These are phyloP conservation scores for Saturnispora bothae DNA, from an alignment of 805 yeast species.

Conservation along the genomic window DNA sequence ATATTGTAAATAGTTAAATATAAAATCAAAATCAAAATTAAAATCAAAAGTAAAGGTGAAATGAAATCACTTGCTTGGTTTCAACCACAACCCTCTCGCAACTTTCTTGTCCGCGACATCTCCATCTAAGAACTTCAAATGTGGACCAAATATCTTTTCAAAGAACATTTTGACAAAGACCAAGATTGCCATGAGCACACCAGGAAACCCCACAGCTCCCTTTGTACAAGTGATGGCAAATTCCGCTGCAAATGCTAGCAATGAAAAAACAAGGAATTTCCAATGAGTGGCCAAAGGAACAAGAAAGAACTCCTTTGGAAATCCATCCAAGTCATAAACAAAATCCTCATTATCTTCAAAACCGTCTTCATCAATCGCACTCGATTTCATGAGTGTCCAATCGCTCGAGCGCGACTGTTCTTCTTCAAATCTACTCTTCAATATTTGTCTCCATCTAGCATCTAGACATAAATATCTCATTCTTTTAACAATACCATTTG, in stretches of 20 bases:
- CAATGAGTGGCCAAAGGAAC: constrained; percentile 36
- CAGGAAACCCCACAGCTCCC: constrained; percentile 94
- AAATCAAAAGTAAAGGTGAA: not conserved
- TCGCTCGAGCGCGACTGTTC: no score
- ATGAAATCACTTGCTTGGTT: not conserved
- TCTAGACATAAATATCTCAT: constrained; percentile 58
- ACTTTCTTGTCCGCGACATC: constrained; percentile 28
- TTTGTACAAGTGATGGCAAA: constrained; percentile 75
- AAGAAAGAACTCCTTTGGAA: constrained; percentile 2
- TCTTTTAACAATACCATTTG: constrained; percentile 53
- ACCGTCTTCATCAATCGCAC: not conserved
- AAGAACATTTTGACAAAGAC: constrained; percentile 49
- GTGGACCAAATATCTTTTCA: constrained; percentile 46
- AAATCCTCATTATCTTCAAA: not conserved
- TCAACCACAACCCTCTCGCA: constrained; percentile 20
- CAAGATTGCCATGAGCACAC: constrained; percentile 63
- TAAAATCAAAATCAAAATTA: not conserved
- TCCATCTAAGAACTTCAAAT: constrained; percentile 45
- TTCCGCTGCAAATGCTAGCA: constrained; percentile 67
- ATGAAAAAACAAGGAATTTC: constrained; percentile 45
- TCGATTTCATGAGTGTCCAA: no score
- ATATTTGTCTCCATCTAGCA: constrained; percentile 23
- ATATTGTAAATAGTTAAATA: constrained; percentile 3
- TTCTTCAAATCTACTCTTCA: constrained; percentile 2
- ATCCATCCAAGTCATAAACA: not conserved